Evolutionary conservation across 257 asterid species (phyloP).

Genomic region (Plectranthus barbatus): DNA sequence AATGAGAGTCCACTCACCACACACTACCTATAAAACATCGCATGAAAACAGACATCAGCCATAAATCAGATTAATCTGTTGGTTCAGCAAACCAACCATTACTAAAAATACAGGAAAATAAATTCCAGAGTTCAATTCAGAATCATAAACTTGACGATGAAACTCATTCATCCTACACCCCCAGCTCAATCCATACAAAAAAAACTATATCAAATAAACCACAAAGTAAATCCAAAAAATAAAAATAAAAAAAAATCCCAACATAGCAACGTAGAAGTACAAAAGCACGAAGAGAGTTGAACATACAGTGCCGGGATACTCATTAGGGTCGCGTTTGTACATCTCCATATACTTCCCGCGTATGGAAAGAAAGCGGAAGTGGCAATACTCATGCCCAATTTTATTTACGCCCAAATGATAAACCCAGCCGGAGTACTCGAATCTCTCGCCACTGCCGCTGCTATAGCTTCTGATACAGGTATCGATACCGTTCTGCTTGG

Average conservation of each 20-base stretch:
- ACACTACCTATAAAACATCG: not conserved
- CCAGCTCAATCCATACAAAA: not conserved
- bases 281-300: not conserved
- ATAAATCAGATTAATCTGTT: not conserved
- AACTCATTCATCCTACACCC: not conserved
- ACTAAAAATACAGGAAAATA: not conserved
- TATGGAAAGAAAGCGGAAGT: conserved; percentile 52
- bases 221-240: not conserved
- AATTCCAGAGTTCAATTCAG: not conserved
- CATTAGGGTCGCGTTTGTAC: conserved; percentile 72
- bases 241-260: too few species aligned
- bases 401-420: conserved; percentile 72
- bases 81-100: not conserved
- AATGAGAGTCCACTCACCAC: not conserved
- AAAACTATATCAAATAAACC: not conserved
- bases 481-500: conserved; percentile 8
- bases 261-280: not conserved
- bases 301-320: conserved; percentile 62
- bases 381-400: conserved; percentile 71
- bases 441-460: conserved; percentile 22
- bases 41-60: not conserved
- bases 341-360: conserved; percentile 61
- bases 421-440: conserved; percentile 73
- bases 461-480: conserved; percentile 21
- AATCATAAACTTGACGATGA: not conserved